Base-by-base conservation (phyloP, 2,329 filamentous ascomycete species). In the Pseudonectria foliicola region DNA sequence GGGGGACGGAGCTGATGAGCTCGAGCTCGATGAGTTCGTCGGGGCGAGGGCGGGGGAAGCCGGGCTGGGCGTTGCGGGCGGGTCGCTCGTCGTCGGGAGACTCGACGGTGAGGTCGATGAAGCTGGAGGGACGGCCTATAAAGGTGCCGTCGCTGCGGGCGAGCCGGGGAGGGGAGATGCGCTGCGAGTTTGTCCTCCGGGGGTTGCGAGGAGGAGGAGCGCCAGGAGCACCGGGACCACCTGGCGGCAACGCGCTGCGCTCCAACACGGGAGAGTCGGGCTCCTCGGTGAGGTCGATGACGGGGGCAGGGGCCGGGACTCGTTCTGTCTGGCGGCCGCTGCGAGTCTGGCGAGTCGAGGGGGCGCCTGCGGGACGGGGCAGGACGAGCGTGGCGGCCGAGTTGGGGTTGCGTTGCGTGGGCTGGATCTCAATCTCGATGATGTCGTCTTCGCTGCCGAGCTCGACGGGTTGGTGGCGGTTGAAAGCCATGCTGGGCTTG, bases 81-180 rank as follows among this genome's bases (percentile, higher is more conserved):
- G 39, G 39, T 11, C 42, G 43, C n/a, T 62, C 60, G 24, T 55
- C 54, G 14, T 60, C 53, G 12, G 61, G 57, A 6, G 60, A 61
- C 38, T 75, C 70, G 16, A 56, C 57, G 3, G 73, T 77, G 8
- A 77, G 61, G 46, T 77, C 73, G 34, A 77, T 74, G 18, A 75
- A 55, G 33, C 50, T 57, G 2, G 54, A 29, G 5, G 45, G 35
- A 3, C 52, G 53, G 4, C 51, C 56, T 10, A 67, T 50, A 25
- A 65, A 54, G 34, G 61, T 69, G 39, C 63, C 64, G 40, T 70
- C 66, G 41, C 64, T 70, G 28, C 67, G 60, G 7, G 64, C 45
- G 21, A 71, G 49, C 13, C 60, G 60, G 0, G 67, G 67, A 1
- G 64, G 63, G 21, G 63, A 63, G 32, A 52, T 54, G 12, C 58